Percentiles rank a stretch among this genome's conserved stretches.
Evolutionary conservation across 2,329 filamentous ascomycete genomes (phyloP).

Genomic region (Fusarium paranaense): DNA sequence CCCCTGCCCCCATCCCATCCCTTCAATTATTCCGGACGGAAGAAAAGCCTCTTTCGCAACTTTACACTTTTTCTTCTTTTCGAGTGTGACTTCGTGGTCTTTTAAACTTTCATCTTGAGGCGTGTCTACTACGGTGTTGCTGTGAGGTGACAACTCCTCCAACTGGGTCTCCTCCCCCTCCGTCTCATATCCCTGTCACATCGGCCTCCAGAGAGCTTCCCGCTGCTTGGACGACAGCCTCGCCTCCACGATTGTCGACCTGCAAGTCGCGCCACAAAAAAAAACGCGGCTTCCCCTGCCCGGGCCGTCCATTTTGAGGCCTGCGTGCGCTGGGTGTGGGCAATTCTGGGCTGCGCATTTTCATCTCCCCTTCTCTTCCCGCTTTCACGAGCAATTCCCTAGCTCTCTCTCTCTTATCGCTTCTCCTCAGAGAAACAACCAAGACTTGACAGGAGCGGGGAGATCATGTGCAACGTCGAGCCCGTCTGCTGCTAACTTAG

Average conservation of each 20-base stretch:
- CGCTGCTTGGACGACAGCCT: slow-evolving; percentile 21
- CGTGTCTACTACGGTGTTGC: background rate
- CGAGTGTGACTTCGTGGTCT: background rate
- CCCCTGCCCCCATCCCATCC: background rate
- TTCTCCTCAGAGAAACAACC: slow-evolving; percentile 1
- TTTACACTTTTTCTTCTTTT: background rate
- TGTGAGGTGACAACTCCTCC: background rate
- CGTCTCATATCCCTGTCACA: slow-evolving; percentile 5
- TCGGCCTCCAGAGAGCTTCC: background rate
- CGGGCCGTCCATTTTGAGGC: background rate
- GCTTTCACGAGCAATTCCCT: background rate
- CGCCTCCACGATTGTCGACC: slow-evolving; percentile 12
- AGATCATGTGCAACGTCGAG: slow-evolving; percentile 35
- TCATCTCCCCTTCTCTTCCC: background rate
- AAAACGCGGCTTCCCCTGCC: slow-evolving; percentile 27
- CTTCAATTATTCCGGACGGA: background rate
- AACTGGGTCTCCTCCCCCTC: background rate
- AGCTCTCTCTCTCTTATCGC: background rate
- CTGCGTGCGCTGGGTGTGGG: background rate
- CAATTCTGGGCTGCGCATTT: slow-evolving; percentile 20
- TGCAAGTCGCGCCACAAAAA: slow-evolving; percentile 35
- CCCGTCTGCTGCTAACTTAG: slow-evolving; percentile 21
- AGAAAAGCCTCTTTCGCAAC: background rate
- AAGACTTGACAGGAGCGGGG: slow-evolving; percentile 3
- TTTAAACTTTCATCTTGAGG: background rate